Conservation (phyloP, 495 filamentous ascomycete species). For the Penicillium lividum region DNA sequence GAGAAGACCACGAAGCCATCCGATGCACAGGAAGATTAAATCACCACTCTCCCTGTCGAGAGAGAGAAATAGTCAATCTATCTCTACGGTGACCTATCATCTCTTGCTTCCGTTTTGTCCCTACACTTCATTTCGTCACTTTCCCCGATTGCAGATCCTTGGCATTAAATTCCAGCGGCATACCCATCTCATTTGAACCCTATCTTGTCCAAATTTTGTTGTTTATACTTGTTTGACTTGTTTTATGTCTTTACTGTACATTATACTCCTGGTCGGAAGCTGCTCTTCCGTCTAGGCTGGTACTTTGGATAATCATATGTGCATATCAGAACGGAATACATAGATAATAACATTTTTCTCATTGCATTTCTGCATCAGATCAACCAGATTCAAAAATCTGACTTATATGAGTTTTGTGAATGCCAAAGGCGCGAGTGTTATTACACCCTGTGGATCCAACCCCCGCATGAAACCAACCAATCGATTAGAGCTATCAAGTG, state of each 20-base stretch:
- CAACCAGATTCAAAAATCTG: too few species aligned
- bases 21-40: slow-evolving; percentile 1
- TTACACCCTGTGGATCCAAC: too few species aligned
- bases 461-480: too few species aligned
- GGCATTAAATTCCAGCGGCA: slow-evolving; percentile 17
- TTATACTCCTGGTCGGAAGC: neutral
- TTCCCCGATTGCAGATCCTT: slow-evolving; percentile 3
- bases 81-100: neutral
- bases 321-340: slow-evolving; percentile 9
- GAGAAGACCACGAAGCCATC: slow-evolving; percentile 4
- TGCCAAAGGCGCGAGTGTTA: too few species aligned
- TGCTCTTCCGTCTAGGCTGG: neutral
- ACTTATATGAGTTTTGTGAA: too few species aligned
- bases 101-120: neutral
- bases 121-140: neutral
- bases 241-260: neutral
- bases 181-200: slow-evolving; percentile 11
- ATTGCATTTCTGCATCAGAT: neutral
- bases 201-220: neutral
- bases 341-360: slow-evolving; percentile 6
- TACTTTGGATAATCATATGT: slow-evolving; percentile 1
- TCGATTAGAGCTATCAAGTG: too few species aligned
- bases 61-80: neutral
- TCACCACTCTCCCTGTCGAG: slow-evolving; percentile 12
- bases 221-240: slow-evolving; percentile 2